Evolutionary conservation across 2,329 filamentous ascomycete genomes (phyloP).

Genomic region (Beauveria medogensis): DNA sequence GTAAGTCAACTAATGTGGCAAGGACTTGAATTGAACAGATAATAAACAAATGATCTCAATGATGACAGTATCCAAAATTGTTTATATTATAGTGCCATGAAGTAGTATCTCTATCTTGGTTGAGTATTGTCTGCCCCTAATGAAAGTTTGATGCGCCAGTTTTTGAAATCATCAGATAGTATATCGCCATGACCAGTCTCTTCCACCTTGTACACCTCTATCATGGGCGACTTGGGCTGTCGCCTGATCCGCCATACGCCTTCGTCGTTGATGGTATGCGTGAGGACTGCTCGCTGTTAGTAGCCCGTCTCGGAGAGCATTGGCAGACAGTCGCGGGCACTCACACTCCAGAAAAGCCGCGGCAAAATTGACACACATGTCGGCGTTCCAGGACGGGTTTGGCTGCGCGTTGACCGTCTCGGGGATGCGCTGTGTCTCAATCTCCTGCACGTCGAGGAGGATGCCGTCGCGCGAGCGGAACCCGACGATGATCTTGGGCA

Average conservation of each 20-base stretch:
- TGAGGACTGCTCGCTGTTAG: slow-evolving; percentile 44
- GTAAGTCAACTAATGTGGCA: slow-evolving; percentile 13
- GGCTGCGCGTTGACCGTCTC: slow-evolving; percentile 60
- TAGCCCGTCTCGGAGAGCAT: background rate
- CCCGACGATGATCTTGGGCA: slow-evolving; percentile 85
- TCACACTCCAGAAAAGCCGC: slow-evolving; percentile 68
- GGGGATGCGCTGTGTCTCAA: slow-evolving; percentile 73
- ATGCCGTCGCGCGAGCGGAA: slow-evolving; percentile 69
- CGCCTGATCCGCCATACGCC: slow-evolving; percentile 78
- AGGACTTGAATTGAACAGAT: slow-evolving; percentile 1
- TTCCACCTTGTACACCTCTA: slow-evolving; percentile 68
- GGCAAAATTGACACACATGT: slow-evolving; percentile 88
- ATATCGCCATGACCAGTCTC: slow-evolving; percentile 70
- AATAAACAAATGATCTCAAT: background rate
- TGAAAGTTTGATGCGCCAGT: slow-evolving; percentile 58
- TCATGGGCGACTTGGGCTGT: slow-evolving; percentile 49
- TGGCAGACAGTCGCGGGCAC: slow-evolving; percentile 22
- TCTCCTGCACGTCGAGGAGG: slow-evolving; percentile 64
- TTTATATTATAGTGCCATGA: background rate
- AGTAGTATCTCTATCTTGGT: background rate
- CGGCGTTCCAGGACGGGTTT: slow-evolving; percentile 75
- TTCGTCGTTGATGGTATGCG: slow-evolving; percentile 54
- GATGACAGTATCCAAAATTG: background rate
- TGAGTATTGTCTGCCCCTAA: slow-evolving; percentile 17
- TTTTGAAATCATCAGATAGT: slow-evolving; percentile 67